These are phyloP conservation scores for Paramecium caudatum DNA, from an alignment of 73 alveolate species.

Conservation along the genomic window DNA sequence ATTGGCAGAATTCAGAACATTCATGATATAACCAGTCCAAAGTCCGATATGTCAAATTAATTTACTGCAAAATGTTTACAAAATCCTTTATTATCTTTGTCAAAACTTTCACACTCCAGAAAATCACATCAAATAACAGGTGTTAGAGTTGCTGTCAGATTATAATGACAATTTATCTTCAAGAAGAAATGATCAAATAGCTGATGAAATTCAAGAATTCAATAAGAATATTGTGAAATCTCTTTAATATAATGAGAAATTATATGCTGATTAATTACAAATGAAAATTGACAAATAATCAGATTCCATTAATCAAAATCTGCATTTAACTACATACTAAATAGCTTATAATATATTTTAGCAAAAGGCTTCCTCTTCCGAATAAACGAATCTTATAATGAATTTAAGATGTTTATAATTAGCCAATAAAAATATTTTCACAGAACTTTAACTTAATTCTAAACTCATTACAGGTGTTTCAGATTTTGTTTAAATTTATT, in stretches of 20 bases:
- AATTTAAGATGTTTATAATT: slow-evolving; percentile 12
- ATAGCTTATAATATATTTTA: slow-evolving; percentile 62
- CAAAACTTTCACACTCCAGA: slow-evolving; percentile 10
- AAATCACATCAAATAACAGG: slow-evolving; percentile 28
- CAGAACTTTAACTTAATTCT: neutral
- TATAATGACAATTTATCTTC: slow-evolving; percentile 26
- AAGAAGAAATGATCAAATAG: slow-evolving; percentile 42
- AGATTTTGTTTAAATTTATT: slow-evolving; percentile 39
- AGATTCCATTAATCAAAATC: neutral
- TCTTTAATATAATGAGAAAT: neutral
- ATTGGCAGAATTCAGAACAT: slow-evolving; percentile 33
- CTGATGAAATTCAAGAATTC: slow-evolving; percentile 27
- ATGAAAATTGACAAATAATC: neutral
- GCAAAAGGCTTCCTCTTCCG: neutral
- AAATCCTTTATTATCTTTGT: slow-evolving; percentile 4
- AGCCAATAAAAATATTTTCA: slow-evolving; percentile 14
- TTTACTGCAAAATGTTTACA: slow-evolving; percentile 5
- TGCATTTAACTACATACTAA: neutral
- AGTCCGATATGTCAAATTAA: neutral
- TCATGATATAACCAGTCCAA: slow-evolving; percentile 11
- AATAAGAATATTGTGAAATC: slow-evolving; percentile 34
- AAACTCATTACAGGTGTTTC: slow-evolving; percentile 42
- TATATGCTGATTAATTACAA: slow-evolving; percentile 9
- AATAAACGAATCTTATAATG: neutral
- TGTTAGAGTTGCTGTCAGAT: slow-evolving; percentile 58